Conservation (phyloP, 163 green algal species). For the Chloromonas sp. region DNA sequence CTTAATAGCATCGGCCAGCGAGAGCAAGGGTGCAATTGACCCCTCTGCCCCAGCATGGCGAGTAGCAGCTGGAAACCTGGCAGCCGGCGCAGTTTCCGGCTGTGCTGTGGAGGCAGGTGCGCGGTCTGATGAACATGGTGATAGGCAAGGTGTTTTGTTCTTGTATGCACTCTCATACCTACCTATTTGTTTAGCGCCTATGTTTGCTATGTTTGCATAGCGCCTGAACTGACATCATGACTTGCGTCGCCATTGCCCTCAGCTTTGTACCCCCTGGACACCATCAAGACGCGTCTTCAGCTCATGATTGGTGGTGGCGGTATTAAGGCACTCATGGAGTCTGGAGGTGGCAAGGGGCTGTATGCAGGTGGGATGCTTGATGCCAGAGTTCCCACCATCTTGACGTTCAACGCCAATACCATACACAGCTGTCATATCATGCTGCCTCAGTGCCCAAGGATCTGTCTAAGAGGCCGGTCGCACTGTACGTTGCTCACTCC, state of each 20-base stretch:
- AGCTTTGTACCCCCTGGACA: constrained; percentile 95
- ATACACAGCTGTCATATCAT: no score
- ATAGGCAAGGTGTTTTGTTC: background rate
- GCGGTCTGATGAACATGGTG: background rate
- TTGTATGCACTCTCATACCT: background rate
- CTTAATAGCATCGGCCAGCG: background rate
- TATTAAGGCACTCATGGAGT: constrained; percentile 63
- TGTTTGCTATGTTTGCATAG: background rate
- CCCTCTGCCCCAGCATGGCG: constrained; percentile 53
- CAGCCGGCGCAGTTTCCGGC: constrained; percentile 75
- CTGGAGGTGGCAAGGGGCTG: constrained; percentile 72
- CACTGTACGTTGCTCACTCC: no score
- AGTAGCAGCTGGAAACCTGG: constrained; percentile 63
- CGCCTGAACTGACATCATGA: constrained; percentile 6
- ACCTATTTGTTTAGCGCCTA: no score
- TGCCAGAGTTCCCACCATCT: no score
- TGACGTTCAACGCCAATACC: no score
- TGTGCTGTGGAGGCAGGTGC: constrained; percentile 78
- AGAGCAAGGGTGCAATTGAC: background rate
- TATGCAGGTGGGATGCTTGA: constrained; percentile 58
- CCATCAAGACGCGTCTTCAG: constrained; percentile 96
- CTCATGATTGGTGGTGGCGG: constrained; percentile 77
- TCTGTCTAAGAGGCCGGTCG: no score
- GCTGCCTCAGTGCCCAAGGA: no score
- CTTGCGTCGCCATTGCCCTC: constrained; percentile 11